Base-by-base conservation (phyloP, 2,329 filamentous ascomycete species). In the Moelleriella libera region DNA sequence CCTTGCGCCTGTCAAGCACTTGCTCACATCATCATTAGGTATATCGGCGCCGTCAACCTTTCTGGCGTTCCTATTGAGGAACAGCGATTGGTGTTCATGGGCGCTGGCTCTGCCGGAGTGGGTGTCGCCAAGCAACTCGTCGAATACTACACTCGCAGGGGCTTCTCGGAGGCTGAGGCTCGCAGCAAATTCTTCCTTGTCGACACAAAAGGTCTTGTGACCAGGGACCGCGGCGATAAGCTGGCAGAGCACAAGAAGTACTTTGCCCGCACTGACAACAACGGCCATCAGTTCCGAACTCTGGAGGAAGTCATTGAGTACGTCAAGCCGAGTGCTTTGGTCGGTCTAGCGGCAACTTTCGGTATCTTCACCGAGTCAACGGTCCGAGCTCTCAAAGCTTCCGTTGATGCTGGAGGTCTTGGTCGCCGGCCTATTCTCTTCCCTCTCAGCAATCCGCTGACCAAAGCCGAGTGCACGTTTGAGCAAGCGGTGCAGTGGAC, bases 91-190 rank as follows among this genome's bases (percentile, higher is more conserved):
- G 88, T 97, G 55, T 98, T 98, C 72, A 84, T 97, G 67, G 92
- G 92, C 49, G 90, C 92, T 47, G 92, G 92, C 48, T 94, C 87
- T 51, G 92, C 92, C 37, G 92, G 92, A 71, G 88, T 95, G 43
- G 92, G 92, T 71, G 92, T 98, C 50, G 92, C 92, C 50, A 95
- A 94, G 75, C 92, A 97, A 72, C 84, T 98, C 53, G 88, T 95
- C 49, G 88, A 95, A 68, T 96, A 88, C 75, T 97, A 97, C 72
- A 88, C 89, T 59, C 86, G 87, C 56, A 86, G 89, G 57, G 92
- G 92, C 41, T 74, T 97, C 60, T 84, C 83, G 8, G 90, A 97
- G 66, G 80, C 88, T 58, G 83, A 87, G 53, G 92, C 92, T 48
- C 82, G 82, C 58, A 80, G 83, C 61, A 92, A 92, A 73, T 97